These are phyloP conservation scores for Globisporangium megalacanthum DNA, from an alignment of 352 stramenopile genomes.

Conservation along the genomic window DNA sequence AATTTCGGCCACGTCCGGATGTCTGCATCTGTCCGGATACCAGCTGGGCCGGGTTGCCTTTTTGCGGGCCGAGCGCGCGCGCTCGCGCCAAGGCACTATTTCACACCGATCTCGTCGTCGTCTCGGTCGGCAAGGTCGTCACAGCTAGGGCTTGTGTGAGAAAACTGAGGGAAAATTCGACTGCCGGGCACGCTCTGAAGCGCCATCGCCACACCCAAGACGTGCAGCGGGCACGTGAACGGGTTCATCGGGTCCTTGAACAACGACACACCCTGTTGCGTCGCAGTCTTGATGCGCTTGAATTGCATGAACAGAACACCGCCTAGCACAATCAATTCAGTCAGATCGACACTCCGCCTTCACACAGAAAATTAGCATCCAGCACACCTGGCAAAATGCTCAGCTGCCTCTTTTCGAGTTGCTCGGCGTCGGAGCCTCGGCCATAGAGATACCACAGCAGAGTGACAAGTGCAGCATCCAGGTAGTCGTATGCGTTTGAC, in stretches of 20 bases:
- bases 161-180: slow-evolving; percentile 14
- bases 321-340: no score
- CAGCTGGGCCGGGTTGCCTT: no score
- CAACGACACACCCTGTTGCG: no score
- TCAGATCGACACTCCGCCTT: no score
- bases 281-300: no score
- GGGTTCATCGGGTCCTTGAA: slow-evolving; percentile 8
- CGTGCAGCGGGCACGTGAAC: slow-evolving; percentile 12
- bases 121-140: neutral
- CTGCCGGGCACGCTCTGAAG: slow-evolving; percentile 8
- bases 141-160: neutral
- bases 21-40: no score
- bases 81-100: no score
- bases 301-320: no score
- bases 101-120: slow-evolving; percentile 8
- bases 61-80: no score
- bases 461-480: neutral
- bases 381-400: slow-evolving; percentile 10
- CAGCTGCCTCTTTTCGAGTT: slow-evolving; percentile 15
- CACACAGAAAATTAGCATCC: neutral
- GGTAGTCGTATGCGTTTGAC: neutral
- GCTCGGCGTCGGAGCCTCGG: slow-evolving; percentile 12
- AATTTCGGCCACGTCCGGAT: no score
- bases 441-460: slow-evolving; percentile 1
- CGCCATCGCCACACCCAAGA: slow-evolving; percentile 8